A percentile compares a stretch with the other conserved stretches of the same genome.
These are phyloP conservation scores for Bisporella sp. DNA, from an alignment of 2,329 filamentous ascomycete species.

Conservation along the genomic window DNA sequence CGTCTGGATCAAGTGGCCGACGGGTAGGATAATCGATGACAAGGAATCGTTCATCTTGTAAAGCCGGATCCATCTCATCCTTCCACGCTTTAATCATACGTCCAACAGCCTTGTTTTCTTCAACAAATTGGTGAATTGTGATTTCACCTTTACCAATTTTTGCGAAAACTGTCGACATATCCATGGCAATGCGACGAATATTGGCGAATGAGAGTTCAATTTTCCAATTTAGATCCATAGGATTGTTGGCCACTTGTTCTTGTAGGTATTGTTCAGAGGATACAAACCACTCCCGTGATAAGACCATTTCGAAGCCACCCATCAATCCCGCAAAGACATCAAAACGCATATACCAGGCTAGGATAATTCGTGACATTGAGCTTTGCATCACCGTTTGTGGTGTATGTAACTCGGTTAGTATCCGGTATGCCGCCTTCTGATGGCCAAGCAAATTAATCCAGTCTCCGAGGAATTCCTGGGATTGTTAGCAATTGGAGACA, in stretches of 20 bases:
- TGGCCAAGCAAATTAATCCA: conserved; percentile 93
- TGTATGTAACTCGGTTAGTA: conserved; percentile 71
- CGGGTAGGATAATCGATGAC: conserved; percentile 56
- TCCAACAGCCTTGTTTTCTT: conserved; percentile 50
- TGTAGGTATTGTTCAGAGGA: conserved; percentile 45
- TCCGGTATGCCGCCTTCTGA: conserved; percentile 79
- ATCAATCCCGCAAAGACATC: conserved; percentile 80
- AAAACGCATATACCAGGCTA: conserved; percentile 87
- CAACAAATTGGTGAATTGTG: conserved; percentile 54
- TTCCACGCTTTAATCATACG: conserved; percentile 43
- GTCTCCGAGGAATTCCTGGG: conserved; percentile 85
- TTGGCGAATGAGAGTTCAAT: conserved; percentile 60
- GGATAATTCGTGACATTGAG: conserved; percentile 62
- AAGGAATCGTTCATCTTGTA: conserved; percentile 54
- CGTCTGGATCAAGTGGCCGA: conserved; percentile 45
- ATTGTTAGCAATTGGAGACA: not conserved
- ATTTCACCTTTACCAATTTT: conserved; percentile 59
- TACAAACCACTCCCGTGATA: conserved; percentile 72
- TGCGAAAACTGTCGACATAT: conserved; percentile 74
- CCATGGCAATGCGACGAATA: conserved; percentile 67
- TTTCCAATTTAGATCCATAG: conserved; percentile 56
- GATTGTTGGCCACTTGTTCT: conserved; percentile 49
- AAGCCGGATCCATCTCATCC: conserved; percentile 49
- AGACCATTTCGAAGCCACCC: conserved; percentile 66
- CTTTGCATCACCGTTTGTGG: conserved; percentile 68